Base-by-base conservation (phyloP, 352 stramenopile genomes). In the Globisporangium mamillatum region DNA sequence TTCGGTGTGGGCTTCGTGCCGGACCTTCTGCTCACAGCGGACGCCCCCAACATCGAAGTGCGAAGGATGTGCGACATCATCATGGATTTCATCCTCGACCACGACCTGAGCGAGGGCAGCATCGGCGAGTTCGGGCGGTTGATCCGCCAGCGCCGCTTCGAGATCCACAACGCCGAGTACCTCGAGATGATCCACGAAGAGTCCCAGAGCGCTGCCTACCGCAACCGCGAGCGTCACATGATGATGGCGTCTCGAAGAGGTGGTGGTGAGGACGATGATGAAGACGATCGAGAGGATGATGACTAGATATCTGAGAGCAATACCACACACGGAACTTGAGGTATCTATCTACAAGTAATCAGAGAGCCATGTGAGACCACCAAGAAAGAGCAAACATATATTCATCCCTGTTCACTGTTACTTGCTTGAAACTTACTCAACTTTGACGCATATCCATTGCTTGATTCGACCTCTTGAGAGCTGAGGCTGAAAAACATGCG, bases 121-220 rank as follows among this genome's bases (percentile, higher is more conserved):
- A 82, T 92, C 29, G 85, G 85, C 0, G 84, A 95, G 60, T 93
- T 93, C 56, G 85, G 83, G 1, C 78, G 84, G 9, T 73, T 94
- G 34, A 94, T 95, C 69, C 88, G 88, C 22, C 86, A 92, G 63
- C 81, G 84, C 12, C 80, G 86, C 41, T 95, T 94, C 71, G 86
- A 94, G 63, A 93, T 94, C 64, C 87, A 97, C 70, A 95, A 97
- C 61, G 82, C 80, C 8, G 88, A 97, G 68, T 97, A 96, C 69
- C 73, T 93, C 25, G 86, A 93, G 60, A 90, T 93, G 82, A 79
- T 96, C 41, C 83, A 94, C 52, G 79, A 82, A 18, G 83, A 89
- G 69, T 68, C 67, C 3, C 78, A 82, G 50, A 84, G 60, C 36
- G 63, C 68, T 52, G 48, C 60, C 24, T 68, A 64, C 29, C 60